Evolutionary conservation across 345 rosid species (phyloP), one percentile per base, ranked within the genome.

Genomic region (Jatropha curcas): DNA sequence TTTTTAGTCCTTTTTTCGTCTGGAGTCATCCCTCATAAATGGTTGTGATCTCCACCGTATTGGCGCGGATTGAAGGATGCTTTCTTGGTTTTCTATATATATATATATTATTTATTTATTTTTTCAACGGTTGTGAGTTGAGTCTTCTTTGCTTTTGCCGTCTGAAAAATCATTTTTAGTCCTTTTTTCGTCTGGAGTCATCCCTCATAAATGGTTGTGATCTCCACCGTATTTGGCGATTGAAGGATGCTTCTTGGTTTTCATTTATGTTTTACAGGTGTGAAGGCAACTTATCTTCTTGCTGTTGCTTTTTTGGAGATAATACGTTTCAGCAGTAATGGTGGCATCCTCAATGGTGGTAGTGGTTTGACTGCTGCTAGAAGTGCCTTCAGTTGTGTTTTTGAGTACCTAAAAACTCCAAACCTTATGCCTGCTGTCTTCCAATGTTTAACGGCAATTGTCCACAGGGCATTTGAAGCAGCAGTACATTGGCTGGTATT

Each of bases 261-360:
- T 48, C 45, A 45, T 25, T 65, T 66, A 63, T 71, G 33, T 76
- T 76, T 71, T 80, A 71, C 82, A 96, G 99, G 98, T 63, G 98
- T 96, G 74, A 96, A 96, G 86, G 98, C 99, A 31, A 96, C 97
- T 65, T 96, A 93, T 88, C 94, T 96, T 87, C 99, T 96, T 77
- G 98, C 99, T 30, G 99, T 96, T 37, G 93, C 99, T 45, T 93
- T 93, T 82, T 76, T 96, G 77, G 99, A 96, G 84, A 91, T 91
- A 60, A 90, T 90, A 68, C 96, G 99, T 46, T 96, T 96, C 83
- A 90, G 92, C 80, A 96, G 97, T 81, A 96, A 96, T 61, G 99
- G 99, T 60, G 99, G 99, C 77, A 88, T 93, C 76, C 97, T 96
- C 72, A 96, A 92, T 77, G 96, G 98, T 60, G 86, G 86, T 68